Evolutionary conservation across 2,329 filamentous ascomycete genomes (phyloP).

Genomic region (Tothia fuscella): DNA sequence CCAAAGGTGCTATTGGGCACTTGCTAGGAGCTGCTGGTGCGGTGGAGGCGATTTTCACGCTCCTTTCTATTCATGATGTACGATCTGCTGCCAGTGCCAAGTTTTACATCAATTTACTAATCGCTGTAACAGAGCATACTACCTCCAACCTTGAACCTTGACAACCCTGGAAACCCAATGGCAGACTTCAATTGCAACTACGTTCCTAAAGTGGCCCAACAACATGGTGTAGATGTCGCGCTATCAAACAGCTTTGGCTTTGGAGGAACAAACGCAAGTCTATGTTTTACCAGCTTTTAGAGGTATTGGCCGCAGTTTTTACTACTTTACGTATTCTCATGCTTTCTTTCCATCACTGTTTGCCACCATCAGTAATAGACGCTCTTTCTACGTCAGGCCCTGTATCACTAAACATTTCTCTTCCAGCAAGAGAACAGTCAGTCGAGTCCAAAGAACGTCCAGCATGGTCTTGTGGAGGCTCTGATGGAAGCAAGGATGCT

Average conservation of each 20-base stretch:
- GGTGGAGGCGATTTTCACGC: constrained; percentile 75
- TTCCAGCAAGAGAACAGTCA: too few species aligned
- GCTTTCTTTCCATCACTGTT: too few species aligned
- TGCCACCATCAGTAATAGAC: too few species aligned
- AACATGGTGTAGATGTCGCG: constrained; percentile 58
- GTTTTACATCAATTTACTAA: constrained; percentile 12
- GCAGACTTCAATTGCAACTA: constrained; percentile 72
- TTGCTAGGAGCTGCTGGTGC: constrained; percentile 84
- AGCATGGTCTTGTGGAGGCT: too few species aligned
- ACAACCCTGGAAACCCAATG: constrained; percentile 45
- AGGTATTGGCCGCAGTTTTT: too few species aligned
- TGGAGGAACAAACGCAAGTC: constrained; percentile 84
- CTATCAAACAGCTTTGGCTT: constrained; percentile 97
- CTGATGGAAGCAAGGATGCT: constrained; percentile 1
- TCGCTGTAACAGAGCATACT: constrained; percentile 49
- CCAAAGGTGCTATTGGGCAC: constrained; percentile 87
- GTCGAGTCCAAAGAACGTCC: too few species aligned
- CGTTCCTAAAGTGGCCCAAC: constrained; percentile 59
- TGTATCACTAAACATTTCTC: too few species aligned
- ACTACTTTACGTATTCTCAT: too few species aligned
- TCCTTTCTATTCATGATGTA: constrained; percentile 70
- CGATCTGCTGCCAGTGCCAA: constrained; percentile 20
- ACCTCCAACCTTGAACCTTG: constrained; percentile 78
- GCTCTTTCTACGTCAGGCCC: too few species aligned
- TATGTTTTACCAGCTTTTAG: constrained; percentile 80